phyloP scores from a whole-genome alignment of 495 filamentous ascomycete genomes.

The Penicillium silybi region DNA sequence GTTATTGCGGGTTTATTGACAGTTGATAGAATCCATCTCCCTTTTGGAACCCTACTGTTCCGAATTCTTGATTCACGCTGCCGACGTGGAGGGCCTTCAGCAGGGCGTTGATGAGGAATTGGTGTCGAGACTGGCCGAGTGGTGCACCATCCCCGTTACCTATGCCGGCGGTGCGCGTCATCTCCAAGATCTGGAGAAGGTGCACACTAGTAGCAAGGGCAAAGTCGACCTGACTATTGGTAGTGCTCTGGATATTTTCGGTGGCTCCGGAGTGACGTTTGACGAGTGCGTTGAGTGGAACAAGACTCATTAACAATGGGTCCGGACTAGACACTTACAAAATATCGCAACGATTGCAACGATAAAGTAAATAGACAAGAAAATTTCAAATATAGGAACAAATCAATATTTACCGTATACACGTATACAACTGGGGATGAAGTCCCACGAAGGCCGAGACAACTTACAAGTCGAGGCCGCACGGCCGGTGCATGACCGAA shows the following conservation, averaged over 20 bases:
- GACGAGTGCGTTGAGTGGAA: conserved; percentile 91
- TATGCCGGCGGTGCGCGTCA: conserved; percentile 91
- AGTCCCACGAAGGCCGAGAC: neutral
- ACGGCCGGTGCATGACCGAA: conserved; percentile 21
- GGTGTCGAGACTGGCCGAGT: conserved; percentile 69
- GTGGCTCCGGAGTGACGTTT: conserved; percentile 78
- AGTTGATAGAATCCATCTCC: conserved; percentile 65
- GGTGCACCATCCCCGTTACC: conserved; percentile 88
- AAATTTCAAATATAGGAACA: neutral
- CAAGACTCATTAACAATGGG: conserved; percentile 25
- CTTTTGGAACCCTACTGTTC: conserved; percentile 83
- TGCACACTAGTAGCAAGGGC: conserved; percentile 70
- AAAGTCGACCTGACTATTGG: conserved; percentile 94
- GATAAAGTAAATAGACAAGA: neutral
- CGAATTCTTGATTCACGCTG: conserved; percentile 97
- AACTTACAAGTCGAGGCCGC: neutral
- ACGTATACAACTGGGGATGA: neutral
- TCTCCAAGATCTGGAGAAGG: conserved; percentile 72
- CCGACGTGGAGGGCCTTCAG: conserved; percentile 95
- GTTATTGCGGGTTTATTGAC: neutral
- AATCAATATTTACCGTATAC: neutral
- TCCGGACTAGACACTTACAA: neutral
- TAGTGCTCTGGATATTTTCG: conserved; percentile 93
- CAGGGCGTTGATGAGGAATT: conserved; percentile 83
- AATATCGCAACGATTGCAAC: neutral